Percentiles rank a stretch among this genome's conserved stretches.
These are phyloP conservation scores for Bolboschoenoplectus hybrid DNA, from an alignment of 202 grass and related monocot species.

Conservation along the genomic window DNA sequence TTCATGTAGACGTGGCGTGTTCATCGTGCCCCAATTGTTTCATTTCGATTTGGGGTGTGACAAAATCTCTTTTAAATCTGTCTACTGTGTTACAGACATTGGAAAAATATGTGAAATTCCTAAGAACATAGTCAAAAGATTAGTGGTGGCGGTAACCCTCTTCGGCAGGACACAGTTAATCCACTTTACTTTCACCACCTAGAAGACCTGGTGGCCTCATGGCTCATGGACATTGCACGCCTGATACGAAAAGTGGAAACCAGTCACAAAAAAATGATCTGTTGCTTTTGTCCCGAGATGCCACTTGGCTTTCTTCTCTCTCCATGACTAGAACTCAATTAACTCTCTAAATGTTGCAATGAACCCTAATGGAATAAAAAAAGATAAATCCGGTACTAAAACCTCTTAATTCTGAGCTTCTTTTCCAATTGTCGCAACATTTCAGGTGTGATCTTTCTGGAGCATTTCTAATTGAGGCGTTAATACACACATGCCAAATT, in stretches of 20 bases:
- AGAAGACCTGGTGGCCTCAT: background rate
- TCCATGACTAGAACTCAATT: constrained; percentile 16
- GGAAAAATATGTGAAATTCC: background rate
- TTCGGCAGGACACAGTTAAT: background rate
- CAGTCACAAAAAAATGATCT: background rate
- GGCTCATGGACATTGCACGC: background rate
- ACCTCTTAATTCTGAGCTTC: background rate
- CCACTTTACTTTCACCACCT: background rate
- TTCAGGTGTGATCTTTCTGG: constrained; percentile 34
- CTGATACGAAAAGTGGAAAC: background rate
- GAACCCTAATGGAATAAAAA: background rate
- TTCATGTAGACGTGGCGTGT: too few species aligned
- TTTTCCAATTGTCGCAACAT: background rate
- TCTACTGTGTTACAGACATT: background rate
- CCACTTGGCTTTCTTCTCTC: constrained; percentile 37
- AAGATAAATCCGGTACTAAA: background rate
- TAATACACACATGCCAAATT: too few species aligned
- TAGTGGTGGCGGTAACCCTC: background rate
- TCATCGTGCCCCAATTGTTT: too few species aligned
- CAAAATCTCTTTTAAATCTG: too few species aligned
- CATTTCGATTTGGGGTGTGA: too few species aligned
- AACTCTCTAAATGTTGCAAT: background rate
- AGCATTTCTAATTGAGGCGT: background rate
- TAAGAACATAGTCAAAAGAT: background rate
- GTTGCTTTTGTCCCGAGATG: constrained; percentile 16